These are phyloP conservation scores for Cladosporium sp. DNA, from an alignment of 2,329 filamentous ascomycete genomes.

Conservation along the genomic window DNA sequence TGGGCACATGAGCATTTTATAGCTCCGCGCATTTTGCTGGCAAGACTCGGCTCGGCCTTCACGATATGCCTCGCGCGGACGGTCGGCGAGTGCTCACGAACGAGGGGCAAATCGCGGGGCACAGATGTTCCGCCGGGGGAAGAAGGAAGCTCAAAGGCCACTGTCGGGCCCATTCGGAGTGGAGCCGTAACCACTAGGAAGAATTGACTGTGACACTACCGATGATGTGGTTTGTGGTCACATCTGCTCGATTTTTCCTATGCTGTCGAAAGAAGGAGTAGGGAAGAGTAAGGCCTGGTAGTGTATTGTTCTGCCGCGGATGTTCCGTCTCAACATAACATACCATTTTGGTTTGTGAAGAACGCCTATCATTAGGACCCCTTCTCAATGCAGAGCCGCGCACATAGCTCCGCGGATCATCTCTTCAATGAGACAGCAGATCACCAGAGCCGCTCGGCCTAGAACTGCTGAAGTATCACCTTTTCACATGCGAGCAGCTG, in stretches of 20 bases:
- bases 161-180: background rate
- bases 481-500: constrained; percentile 1
- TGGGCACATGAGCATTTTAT: constrained; percentile 11
- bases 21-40: constrained; percentile 1
- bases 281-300: too few relatives aligned
- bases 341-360: background rate
- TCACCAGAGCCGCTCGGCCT: constrained; percentile 4
- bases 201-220: background rate
- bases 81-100: background rate
- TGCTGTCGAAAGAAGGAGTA: background rate
- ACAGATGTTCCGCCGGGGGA: constrained; percentile 1
- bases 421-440: background rate
- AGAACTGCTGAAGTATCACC: background rate
- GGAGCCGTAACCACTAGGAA: background rate
- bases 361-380: background rate
- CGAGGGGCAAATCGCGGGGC: constrained; percentile 2
- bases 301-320: too few relatives aligned
- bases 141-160: background rate
- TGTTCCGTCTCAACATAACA: background rate
- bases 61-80: background rate
- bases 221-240: background rate
- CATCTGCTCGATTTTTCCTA: background rate
- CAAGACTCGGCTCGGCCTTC: constrained; percentile 4
- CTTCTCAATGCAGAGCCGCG: background rate
- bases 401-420: background rate